Evolutionary conservation across 1,284 basidiomycete species (phyloP), one percentile per base, ranked within the genome.

Genomic region (Ceratobasidium sp.): DNA sequence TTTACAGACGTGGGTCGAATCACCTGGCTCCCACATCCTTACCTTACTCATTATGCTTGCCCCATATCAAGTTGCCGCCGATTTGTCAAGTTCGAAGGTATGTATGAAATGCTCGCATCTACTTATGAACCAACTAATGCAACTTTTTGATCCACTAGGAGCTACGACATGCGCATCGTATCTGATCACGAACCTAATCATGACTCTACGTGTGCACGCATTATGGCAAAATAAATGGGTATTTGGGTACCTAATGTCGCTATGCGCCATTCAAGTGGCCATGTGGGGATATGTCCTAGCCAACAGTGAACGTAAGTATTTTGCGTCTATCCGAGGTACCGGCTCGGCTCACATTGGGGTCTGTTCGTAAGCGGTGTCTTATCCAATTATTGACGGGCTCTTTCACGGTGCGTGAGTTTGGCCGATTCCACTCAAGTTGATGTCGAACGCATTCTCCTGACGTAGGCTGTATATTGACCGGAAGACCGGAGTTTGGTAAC

Each of bases 161-260:
- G 65, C 65, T 10, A 46, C 65, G 16, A 69, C 65, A 45, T 69
- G 65, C 41, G 65, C 65, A 21, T 45, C 52, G 30, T 69, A 69
- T 58, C 52, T 53, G 28, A 69, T 69, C 5, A 69, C 53, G 5
- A 58, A 69, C 30, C 41, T 69, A 26, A 57, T 69, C 36, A 57
- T 69, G 53, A 69, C 39, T 34, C 65, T 69, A 3, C 65, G 65
- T 10, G 65, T 69, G 26, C 53, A 69, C 23, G 65, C 65, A 34
- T 36, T 69, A 39, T 69, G 65, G 65, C 65, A 69, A 58, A 69
- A 58, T 21, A 58, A 57, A 69, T 69, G 65, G 65, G 52, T 69
- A 28, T 36, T 58, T 16, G 52, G 65, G 8, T 57, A 57, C 18
- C 36, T 69, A 34, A 18, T 55, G 16, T 57, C 65, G 41, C 53